A percentile compares a stretch with the other conserved stretches of the same genome.
Evolutionary conservation across 139 green algal species (phyloP).

Genomic region (Trebouxia sp.): DNA sequence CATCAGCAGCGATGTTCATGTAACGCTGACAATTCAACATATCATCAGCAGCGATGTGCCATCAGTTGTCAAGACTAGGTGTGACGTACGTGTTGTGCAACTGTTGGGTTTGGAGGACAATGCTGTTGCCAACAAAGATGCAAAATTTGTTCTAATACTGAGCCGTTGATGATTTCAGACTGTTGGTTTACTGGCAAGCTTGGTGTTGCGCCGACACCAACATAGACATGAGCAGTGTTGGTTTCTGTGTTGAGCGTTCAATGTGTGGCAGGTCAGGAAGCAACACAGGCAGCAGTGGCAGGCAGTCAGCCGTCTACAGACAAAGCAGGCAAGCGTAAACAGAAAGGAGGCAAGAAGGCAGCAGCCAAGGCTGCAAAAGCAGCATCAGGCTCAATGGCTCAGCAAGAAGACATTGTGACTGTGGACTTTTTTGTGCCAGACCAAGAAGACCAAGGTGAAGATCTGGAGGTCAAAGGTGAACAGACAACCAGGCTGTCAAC

Average conservation of each 20-base stretch:
- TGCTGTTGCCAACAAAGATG: too few species aligned
- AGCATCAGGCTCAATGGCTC: neutral
- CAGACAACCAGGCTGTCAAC: too few species aligned
- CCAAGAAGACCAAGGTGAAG: neutral
- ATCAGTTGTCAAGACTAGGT: too few species aligned
- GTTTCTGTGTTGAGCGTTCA: too few species aligned
- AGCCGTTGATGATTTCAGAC: too few species aligned
- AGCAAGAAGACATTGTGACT: neutral
- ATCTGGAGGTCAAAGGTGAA: neutral
- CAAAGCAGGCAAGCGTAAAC: slow-evolving; percentile 13
- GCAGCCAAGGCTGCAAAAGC: slow-evolving; percentile 9
- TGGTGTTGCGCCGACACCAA: neutral
- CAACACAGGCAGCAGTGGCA: neutral
- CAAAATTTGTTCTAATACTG: too few species aligned
- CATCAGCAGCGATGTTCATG: too few species aligned
- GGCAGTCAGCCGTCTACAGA: slow-evolving; percentile 47
- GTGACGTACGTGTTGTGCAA: too few species aligned
- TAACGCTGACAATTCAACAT: too few species aligned
- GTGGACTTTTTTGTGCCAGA: slow-evolving; percentile 5
- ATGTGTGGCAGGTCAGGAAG: neutral
- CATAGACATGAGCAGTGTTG: neutral
- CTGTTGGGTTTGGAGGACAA: too few species aligned
- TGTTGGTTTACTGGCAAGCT: too few species aligned
- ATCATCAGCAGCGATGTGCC: too few species aligned
- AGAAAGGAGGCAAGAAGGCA: slow-evolving; percentile 7